Base-by-base conservation (phyloP, 2,329 filamentous ascomycete species). In the Cladosporium cucumerinum region DNA sequence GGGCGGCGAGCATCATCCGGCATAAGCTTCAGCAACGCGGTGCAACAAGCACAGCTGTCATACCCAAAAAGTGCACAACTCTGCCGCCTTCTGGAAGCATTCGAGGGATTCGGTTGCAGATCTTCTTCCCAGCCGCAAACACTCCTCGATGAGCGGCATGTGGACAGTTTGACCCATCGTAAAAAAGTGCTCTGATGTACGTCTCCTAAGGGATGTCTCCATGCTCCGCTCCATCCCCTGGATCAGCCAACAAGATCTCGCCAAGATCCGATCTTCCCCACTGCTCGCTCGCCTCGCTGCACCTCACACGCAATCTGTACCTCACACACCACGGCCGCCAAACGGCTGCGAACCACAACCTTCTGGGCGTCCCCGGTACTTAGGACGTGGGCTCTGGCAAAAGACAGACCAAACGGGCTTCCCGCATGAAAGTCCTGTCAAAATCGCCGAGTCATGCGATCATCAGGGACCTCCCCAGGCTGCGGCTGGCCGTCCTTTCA, bases 51-150 rank as follows among this genome's bases (percentile, higher is more conserved):
- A 26, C 18, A 43, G 49, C 60, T 55, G 60, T 62, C 60, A 62
- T 54, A 58, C 55, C 36, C 23, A 58, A 58, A 58, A 36, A 43
- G 55, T 46, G 36, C 32, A 46, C 32, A 21, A 43, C 36, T 43
- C 16, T 55, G 28, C 58, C 60, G 34, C 49, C 60, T 62, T 62
- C 60, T 62, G 60, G 60, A 62, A 62, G 51, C 48, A 55, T 51
- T 36, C 14, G 51, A 54, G 51, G 51, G 26, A 30, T 54, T 21
- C 51, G 26, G n/a, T 21, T 62, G 34, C 60, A 62, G 48, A 52
- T 51, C 59, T n/a, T 54, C 18, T 30, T 11, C 28, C 51, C 51
- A 28, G 26, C 51, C 51, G 32, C 26, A n/a, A 54, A 46, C n/a
- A 21, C 39, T 46, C 39, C n/a, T 46, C 12, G 39, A 46, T 10